Conservation (phyloP, 257 asterid species). For the Apocynum venetum region DNA sequence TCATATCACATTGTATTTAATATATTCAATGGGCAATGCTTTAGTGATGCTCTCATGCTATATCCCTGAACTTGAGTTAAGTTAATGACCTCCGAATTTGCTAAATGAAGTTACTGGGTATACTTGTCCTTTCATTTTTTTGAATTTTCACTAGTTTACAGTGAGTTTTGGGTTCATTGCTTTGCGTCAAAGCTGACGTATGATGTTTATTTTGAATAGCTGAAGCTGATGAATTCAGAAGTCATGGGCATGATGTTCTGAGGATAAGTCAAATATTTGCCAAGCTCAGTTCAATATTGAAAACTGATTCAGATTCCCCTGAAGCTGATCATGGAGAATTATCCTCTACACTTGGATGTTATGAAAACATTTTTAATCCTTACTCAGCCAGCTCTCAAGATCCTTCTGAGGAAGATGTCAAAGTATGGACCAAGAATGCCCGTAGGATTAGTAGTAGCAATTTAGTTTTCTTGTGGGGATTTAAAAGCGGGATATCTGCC, state of each 20-base stretch:
- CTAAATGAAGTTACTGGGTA: neutral
- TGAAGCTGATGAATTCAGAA: slow-evolving; percentile 35
- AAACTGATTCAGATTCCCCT: slow-evolving; percentile 36
- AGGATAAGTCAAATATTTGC: slow-evolving; percentile 64
- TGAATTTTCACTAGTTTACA: neutral
- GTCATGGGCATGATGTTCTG: slow-evolving; percentile 67
- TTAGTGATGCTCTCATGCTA: neutral
- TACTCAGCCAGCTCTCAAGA: slow-evolving; percentile 33
- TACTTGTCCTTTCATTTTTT: neutral
- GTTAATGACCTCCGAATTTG: neutral
- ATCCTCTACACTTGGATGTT: slow-evolving; percentile 34
- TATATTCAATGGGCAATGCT: neutral
- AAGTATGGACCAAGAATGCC: slow-evolving; percentile 40
- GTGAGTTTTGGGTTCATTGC: slow-evolving; percentile 1
- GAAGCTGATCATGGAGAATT: slow-evolving; percentile 29
- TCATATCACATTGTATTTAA: slow-evolving; percentile 8
- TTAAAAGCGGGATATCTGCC: slow-evolving; percentile 56
- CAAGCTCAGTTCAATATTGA: slow-evolving; percentile 51
- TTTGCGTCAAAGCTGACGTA: slow-evolving; percentile 20
- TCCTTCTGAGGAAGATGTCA: slow-evolving; percentile 37
- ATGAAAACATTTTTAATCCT: slow-evolving; percentile 39
- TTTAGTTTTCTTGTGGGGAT: slow-evolving; percentile 81
- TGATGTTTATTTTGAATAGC: slow-evolving; percentile 21
- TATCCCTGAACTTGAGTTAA: neutral
- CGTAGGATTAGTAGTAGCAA: slow-evolving; percentile 40